These are phyloP conservation scores for Dichomitus squalens DNA, from an alignment of 1,284 basidiomycete genomes.

Conservation along the genomic window DNA sequence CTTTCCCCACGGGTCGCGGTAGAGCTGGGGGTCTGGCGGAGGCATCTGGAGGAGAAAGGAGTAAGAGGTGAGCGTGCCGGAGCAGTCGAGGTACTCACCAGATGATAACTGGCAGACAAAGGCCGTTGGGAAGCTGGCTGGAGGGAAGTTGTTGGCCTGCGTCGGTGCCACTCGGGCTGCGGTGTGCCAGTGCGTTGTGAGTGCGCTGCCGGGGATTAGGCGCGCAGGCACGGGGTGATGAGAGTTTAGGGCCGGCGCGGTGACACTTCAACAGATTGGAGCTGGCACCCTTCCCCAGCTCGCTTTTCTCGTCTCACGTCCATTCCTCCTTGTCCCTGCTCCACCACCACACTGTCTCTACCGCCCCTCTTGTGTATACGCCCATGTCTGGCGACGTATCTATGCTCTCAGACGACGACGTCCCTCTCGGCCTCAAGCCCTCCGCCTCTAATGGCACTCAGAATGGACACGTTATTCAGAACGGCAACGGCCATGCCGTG, in stretches of 20 bases:
- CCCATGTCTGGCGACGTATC: slow-evolving; percentile 48
- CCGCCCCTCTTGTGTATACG: slow-evolving; percentile 14
- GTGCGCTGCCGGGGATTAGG: slow-evolving; percentile 1
- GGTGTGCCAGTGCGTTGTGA: neutral
- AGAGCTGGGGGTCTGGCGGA: slow-evolving; percentile 59
- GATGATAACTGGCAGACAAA: slow-evolving; percentile 6
- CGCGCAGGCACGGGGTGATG: slow-evolving; percentile 19
- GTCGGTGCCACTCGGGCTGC: no score
- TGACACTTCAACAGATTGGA: slow-evolving; percentile 44
- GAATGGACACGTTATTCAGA: slow-evolving; percentile 39
- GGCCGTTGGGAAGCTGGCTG: neutral
- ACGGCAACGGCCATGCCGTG: slow-evolving; percentile 46
- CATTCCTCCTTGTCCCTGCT: slow-evolving; percentile 28
- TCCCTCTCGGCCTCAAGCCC: slow-evolving; percentile 54
- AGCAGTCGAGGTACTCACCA: slow-evolving; percentile 7
- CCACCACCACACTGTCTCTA: slow-evolving; percentile 21
- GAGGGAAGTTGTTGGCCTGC: neutral
- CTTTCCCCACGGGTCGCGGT: slow-evolving; percentile 94
- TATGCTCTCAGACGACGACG: slow-evolving; percentile 69
- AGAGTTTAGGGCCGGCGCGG: slow-evolving; percentile 60
- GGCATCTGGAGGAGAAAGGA: slow-evolving; percentile 43
- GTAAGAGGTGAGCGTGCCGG: slow-evolving; percentile 11
- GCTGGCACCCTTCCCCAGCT: slow-evolving; percentile 24
- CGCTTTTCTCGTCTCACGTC: slow-evolving; percentile 31
- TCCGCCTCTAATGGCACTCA: slow-evolving; percentile 21